phyloP scores from a whole-genome alignment of 2,329 filamentous ascomycete genomes.

The Colletotrichum tropicale region DNA sequence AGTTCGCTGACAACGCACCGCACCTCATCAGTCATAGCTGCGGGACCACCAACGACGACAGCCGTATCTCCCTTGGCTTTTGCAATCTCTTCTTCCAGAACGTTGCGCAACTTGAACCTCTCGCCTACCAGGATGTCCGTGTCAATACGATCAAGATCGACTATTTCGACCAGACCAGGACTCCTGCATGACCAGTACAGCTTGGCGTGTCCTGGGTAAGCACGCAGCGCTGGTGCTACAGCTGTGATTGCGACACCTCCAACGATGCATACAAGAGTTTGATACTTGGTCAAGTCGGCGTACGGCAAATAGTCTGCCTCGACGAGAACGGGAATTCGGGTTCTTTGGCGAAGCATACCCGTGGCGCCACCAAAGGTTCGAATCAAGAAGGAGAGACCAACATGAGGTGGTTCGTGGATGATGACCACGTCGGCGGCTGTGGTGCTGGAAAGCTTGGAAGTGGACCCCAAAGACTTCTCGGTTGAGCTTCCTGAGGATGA shows the following conservation, averaged over 20 bases:
- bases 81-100: neutral
- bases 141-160: neutral
- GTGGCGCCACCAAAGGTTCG: neutral
- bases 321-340: neutral
- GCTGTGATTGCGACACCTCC: neutral
- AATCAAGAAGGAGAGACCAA: neutral
- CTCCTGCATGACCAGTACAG: neutral
- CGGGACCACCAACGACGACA: neutral
- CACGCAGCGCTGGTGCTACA: neutral
- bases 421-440: neutral
- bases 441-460: neutral
- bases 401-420: neutral
- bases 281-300: neutral
- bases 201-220: neutral
- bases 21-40: neutral
- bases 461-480: neutral
- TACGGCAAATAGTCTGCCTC: neutral
- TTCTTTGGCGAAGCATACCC: neutral
- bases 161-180: neutral
- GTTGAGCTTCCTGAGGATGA: neutral
- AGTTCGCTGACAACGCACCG: neutral
- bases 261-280: neutral
- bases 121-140: neutral
- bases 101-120: neutral
- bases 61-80: neutral